phyloP scores from a whole-genome alignment of 2,329 filamentous ascomycete species.

The Amylocarpus encephaloides region DNA sequence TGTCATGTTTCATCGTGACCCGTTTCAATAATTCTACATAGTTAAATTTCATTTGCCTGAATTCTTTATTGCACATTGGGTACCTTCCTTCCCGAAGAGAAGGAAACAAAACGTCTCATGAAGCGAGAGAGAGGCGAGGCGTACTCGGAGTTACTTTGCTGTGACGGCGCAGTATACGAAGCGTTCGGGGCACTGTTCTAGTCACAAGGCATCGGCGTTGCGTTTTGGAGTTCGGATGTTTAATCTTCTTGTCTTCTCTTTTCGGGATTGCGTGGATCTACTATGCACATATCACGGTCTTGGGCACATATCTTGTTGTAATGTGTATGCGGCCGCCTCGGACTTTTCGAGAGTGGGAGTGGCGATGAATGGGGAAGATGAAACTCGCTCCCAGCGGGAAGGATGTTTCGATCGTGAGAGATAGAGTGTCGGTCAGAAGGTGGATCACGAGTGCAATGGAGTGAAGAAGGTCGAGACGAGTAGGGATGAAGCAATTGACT shows the following conservation, averaged over 20 bases:
- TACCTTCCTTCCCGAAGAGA: background rate
- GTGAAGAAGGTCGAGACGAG: too few relatives aligned
- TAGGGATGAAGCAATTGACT: too few relatives aligned
- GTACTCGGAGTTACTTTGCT: slow-evolving; percentile 4
- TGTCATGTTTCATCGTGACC: background rate
- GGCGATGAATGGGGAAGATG: background rate
- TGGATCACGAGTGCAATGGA: too few relatives aligned
- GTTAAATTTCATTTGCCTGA: background rate
- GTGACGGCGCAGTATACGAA: slow-evolving; percentile 7
- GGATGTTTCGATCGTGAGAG: too few relatives aligned
- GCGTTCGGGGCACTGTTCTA: background rate
- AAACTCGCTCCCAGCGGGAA: background rate
- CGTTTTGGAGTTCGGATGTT: slow-evolving; percentile 11
- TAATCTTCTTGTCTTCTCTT: background rate
- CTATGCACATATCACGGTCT: too few relatives aligned
- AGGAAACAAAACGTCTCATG: background rate
- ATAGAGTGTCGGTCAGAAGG: too few relatives aligned
- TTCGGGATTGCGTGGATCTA: background rate
- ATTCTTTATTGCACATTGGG: background rate
- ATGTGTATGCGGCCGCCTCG: background rate
- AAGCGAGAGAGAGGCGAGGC: background rate
- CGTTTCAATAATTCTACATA: background rate
- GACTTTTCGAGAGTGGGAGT: background rate
- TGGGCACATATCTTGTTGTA: background rate
- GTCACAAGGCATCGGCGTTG: slow-evolving; percentile 12